These are phyloP conservation scores for Centella asiatica DNA, from an alignment of 129 eudicot genomes.

Conservation along the genomic window DNA sequence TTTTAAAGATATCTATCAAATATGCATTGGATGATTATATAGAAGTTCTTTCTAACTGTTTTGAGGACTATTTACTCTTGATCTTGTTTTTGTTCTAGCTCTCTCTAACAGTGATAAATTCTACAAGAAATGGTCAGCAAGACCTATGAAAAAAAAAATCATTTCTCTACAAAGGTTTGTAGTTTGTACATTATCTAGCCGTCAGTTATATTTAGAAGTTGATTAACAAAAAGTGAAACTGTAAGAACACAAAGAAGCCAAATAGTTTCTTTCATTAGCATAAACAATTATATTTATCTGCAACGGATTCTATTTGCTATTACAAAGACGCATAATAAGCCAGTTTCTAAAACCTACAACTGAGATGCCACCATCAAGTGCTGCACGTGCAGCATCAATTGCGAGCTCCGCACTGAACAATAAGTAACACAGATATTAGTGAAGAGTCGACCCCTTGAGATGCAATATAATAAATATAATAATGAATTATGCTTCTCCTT, in stretches of 20 bases:
- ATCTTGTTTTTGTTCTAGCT: too few relatives aligned
- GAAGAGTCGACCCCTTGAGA: neutral
- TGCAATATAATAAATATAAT: neutral
- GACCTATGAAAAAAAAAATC: too few relatives aligned
- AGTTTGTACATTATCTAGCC: too few relatives aligned
- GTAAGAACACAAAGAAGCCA: too few relatives aligned
- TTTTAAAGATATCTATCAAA: too few relatives aligned
- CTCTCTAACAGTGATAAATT: neutral
- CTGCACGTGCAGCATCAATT: conserved; percentile 81
- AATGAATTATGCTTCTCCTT: neutral
- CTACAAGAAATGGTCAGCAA: too few relatives aligned
- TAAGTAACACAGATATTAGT: neutral
- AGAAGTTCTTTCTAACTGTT: neutral
- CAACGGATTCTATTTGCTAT: neutral
- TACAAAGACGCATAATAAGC: neutral
- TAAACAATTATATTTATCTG: too few relatives aligned
- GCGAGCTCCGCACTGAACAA: conserved; percentile 68
- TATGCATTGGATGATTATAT: neutral
- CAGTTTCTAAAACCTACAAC: conserved; percentile 41
- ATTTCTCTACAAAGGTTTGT: too few relatives aligned
- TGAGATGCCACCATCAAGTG: conserved; percentile 59
- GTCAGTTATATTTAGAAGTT: too few relatives aligned
- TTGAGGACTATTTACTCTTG: neutral
- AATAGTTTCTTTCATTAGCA: too few relatives aligned
- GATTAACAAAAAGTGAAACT: too few relatives aligned